Percentiles rank a stretch among this genome's conserved stretches.
phyloP scores from a whole-genome alignment of 2,329 filamentous ascomycete genomes.

The Aureobasidium uvarum region DNA sequence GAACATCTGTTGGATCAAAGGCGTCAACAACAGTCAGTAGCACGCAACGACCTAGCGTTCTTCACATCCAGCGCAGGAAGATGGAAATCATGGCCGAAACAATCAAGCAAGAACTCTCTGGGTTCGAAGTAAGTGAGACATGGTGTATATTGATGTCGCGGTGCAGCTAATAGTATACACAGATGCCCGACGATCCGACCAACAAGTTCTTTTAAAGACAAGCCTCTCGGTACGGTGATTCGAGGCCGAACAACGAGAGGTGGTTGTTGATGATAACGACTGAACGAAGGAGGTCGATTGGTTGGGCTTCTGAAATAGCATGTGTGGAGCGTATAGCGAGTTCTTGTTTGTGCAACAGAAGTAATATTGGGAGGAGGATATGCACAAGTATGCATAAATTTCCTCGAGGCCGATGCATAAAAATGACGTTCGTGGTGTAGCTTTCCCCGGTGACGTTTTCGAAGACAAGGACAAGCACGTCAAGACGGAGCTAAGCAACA shows the following conservation, averaged over 20 bases:
- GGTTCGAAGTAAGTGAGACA: constrained; percentile 43
- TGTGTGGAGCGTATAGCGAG: constrained; percentile 1
- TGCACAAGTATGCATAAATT: neutral
- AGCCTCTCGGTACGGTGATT: no score
- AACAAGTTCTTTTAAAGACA: constrained; percentile 36
- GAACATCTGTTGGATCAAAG: constrained; percentile 27
- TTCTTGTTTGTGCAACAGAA: neutral
- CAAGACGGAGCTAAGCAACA: constrained; percentile 18
- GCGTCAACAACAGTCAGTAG: constrained; percentile 39
- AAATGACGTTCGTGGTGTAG: neutral
- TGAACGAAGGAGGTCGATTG: neutral
- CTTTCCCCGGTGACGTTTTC: constrained; percentile 22
- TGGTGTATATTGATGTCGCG: neutral
- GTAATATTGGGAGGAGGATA: neutral
- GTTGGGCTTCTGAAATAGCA: neutral
- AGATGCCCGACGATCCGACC: constrained; percentile 47
- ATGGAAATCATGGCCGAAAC: constrained; percentile 48
- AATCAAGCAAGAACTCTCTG: constrained; percentile 47
- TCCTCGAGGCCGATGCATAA: neutral
- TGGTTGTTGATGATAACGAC: no score
- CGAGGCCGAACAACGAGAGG: neutral
- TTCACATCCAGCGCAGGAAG: constrained; percentile 52
- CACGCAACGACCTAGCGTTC: constrained; percentile 41
- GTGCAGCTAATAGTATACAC: constrained; percentile 17
- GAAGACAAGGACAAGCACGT: constrained; percentile 4